Evolutionary conservation across 2,329 filamentous ascomycete species (phyloP), one percentile per base, ranked within the genome.

Genomic region (Ophiostoma quercus): DNA sequence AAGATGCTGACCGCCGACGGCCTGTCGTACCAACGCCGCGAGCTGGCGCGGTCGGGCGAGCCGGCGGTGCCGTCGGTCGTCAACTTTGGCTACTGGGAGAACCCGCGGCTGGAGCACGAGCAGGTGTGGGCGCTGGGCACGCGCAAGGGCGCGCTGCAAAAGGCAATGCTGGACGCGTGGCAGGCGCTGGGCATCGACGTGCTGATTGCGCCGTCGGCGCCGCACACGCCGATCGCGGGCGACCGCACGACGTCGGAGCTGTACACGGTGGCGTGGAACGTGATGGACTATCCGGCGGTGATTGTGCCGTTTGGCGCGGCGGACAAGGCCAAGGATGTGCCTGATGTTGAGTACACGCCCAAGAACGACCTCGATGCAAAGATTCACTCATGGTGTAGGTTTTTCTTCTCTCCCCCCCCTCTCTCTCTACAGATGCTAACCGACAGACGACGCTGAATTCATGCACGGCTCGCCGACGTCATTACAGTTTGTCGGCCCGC

Each of bases 91-190:
- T 73, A 72, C 71, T 73, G 72, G 72, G 54, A 66, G 25, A 67
- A 67, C 65, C 62, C 34, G 54, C 70, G 67, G 22, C 70, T 69
- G 69, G 67, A 47, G 63, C 71, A 71, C 70, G 72, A 73, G 68
- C 62, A 70, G 66, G 43, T 71, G 25, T 73, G 72, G 72, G 71
- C 69, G 57, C 71, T 72, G 41, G 69, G 69, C 70, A 69, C 72
- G 57, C 60, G 62, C 34, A 71, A 71, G 67, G 72, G 69, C 39
- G 70, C 69, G 16, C 37, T 71, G 66, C 71, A 72, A 34, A 73
- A 73, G 71, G 25, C 62, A n/a, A 72, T 73, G 72, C 71, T 73
- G 25, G 72, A 73, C 47, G 70, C 70, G 19, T 73, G 72, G 72
- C 62, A 71, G 16, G 19, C 60, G 2, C 51, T 66, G 29, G 73